Base-by-base conservation (phyloP, 257 asterid species). In the Solanum rostratum region DNA sequence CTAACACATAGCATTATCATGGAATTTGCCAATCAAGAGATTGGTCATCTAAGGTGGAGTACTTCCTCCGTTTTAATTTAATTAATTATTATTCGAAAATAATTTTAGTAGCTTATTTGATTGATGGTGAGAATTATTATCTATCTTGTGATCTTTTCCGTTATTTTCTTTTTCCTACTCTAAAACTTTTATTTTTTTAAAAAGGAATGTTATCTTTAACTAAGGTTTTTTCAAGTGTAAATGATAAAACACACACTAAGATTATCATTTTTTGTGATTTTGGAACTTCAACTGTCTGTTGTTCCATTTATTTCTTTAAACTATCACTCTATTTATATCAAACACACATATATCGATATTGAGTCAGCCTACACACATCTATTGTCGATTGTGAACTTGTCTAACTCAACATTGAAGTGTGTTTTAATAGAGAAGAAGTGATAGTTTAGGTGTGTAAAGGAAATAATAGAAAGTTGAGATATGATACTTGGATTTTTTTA, bases 1-100 rank as follows among this genome's bases (percentile, higher is more conserved):
- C 13, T 84, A 24, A 84, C 90, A 0, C 5, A n/a, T 0, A 74
- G 1, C 3, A 57, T 90, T 7, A 76, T 88, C 24, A 19, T 13
- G 27, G 92, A 92, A 71, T 90, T 92, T 82, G 90, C 49, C 39
- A 74, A 55, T 3, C 88, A 90, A 66, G 93, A 87, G 86, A 84
- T 90, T 59, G 95, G 91, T 37, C 88, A 88, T 46, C 60, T 88
- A 76, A 88, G 90, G 82, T 33, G 4, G 3, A 33, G 6, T 76
- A 49, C 8, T 37, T 13, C 45, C 8, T 3, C 45, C 3, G 10
- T 65, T 16, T 62, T 6, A 27, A 22, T n/a, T 57, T 22, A 20
- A 16, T 53, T 53, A 53, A 10, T 1, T 10, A 57, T 10, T 57
- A 20, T 57, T 5, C 1, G 15, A 55, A 57, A 57, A 2, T 8